These are phyloP conservation scores for Fusarium clavum DNA, from an alignment of 2,329 filamentous ascomycete species.

Conservation along the genomic window DNA sequence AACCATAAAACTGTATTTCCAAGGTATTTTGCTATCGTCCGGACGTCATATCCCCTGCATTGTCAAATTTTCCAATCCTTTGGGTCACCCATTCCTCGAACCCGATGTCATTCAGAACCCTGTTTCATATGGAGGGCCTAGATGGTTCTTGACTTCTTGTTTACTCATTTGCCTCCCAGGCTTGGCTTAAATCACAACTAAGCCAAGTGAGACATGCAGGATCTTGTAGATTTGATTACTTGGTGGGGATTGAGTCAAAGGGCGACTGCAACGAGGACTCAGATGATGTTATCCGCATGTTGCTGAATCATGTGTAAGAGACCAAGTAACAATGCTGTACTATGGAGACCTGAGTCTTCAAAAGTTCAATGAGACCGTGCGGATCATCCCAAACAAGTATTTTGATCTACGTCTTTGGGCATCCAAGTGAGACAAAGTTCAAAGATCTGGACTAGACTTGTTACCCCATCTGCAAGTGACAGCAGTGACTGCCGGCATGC, in stretches of 20 bases:
- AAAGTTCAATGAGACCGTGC: neutral
- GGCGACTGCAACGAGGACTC: conserved; percentile 2
- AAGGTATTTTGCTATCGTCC: neutral
- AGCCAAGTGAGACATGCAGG: conserved; percentile 13
- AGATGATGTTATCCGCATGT: neutral
- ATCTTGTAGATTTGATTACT: conserved; percentile 2
- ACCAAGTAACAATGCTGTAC: neutral
- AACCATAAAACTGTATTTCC: neutral
- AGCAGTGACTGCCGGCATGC: neutral
- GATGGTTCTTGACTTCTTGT: conserved; percentile 1
- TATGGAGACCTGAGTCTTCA: neutral
- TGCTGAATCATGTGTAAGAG: neutral
- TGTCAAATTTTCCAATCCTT: conserved; percentile 1
- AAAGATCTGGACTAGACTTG: neutral
- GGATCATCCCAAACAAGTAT: neutral
- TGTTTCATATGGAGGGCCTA: conserved; percentile 14
- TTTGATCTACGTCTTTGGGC: neutral
- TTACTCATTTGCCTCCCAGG: neutral
- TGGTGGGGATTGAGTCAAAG: conserved; percentile 1
- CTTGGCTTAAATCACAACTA: conserved; percentile 19
- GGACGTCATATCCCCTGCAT: conserved; percentile 9
- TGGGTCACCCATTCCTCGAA: conserved; percentile 1
- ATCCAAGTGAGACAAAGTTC: neutral
- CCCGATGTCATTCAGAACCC: conserved; percentile 1
- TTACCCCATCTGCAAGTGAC: neutral